Base-by-base conservation (phyloP, 2,329 filamentous ascomycete genomes). In the Cercospora brassicicola region DNA sequence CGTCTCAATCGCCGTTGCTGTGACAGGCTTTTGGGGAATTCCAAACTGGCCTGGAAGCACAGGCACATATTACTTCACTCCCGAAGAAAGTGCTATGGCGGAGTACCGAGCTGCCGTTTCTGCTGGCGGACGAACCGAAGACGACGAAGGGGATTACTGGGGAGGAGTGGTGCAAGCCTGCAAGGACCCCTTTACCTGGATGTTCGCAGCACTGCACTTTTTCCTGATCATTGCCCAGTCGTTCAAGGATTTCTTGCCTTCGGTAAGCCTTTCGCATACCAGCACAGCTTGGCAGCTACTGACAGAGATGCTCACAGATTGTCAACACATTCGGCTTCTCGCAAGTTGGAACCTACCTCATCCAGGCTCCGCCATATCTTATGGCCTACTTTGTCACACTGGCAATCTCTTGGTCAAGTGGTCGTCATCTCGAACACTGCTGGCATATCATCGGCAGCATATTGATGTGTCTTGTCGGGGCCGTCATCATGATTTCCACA, bases 61-160 rank as follows among this genome's bases (percentile, higher is more conserved):
- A 8, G 64, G 56, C 3, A 66, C 63, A 0, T 65, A 53, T 13
- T 65, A 59, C 11, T 64, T 64, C 51, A 59, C 60, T n/a, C 33
- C 65, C 5, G 59, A 67, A 18, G 60, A 67, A 53, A 67, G 61
- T 30, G 59, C 55, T 2, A 67, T 64, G 53, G 59, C 65, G 4
- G 45, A 51, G 6, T 68, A 51, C 10, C 63, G 68, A 28, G 68
- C 66, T 5, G 62, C 56, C n/a, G 77, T 84, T 0, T 83, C 82
- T 0, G 82, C 81, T 30, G 84, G 83, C 69, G 75, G 84, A 33
- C 78, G 81, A 55, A 79, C 84, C 61, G 82, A 82, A 51, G 80
- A 80, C 62, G 73, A 76, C 0, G 77, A 79, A 57, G 79, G 79
- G 2, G 72, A 76, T n/a, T 69, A 65, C 30, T 67, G 64, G 69